Evolutionary conservation across 441 rosid species (phyloP).

Genomic region (Francoa sonchifolia): DNA sequence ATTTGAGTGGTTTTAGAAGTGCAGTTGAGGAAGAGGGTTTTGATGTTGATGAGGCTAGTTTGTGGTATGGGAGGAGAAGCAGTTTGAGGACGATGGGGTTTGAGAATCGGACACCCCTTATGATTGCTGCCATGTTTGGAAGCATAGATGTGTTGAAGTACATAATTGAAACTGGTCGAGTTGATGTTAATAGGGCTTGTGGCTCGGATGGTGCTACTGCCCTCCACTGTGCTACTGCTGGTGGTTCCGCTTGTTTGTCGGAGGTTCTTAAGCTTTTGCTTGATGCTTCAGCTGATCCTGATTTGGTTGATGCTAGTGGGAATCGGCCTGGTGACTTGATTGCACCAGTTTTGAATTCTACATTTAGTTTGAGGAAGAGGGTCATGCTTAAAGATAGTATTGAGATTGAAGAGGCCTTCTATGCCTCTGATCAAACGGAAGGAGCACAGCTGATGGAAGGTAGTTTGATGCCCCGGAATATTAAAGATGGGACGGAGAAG

Average conservation of each 20-base stretch:
- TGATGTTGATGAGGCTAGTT: slow-evolving; percentile 36
- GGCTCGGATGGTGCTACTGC: slow-evolving; percentile 53
- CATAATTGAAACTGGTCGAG: slow-evolving; percentile 29
- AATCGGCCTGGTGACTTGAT: slow-evolving; percentile 38
- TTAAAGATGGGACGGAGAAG: slow-evolving; percentile 35
- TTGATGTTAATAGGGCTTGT: slow-evolving; percentile 39
- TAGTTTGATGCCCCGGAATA: slow-evolving; percentile 24
- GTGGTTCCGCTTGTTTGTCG: slow-evolving; percentile 29
- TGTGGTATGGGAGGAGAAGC: slow-evolving; percentile 50
- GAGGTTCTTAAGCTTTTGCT: slow-evolving; percentile 43
- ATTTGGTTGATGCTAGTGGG: slow-evolving; percentile 35
- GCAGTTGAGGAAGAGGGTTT: slow-evolving; percentile 45
- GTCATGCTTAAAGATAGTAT: slow-evolving; percentile 23
- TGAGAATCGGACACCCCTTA: slow-evolving; percentile 57
- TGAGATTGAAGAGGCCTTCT: slow-evolving; percentile 13
- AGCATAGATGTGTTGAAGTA: slow-evolving; percentile 38
- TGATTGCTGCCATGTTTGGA: slow-evolving; percentile 53
- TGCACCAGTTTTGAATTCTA: slow-evolving; percentile 20
- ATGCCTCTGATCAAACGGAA: too few species aligned
- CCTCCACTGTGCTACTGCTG: slow-evolving; percentile 50
- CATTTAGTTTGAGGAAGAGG: slow-evolving; percentile 29
- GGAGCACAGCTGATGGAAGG: too few species aligned
- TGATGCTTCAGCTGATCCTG: slow-evolving; percentile 33
- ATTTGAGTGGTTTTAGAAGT: slow-evolving; percentile 42
- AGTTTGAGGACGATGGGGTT: slow-evolving; percentile 40